Base-by-base conservation (phyloP, 2,329 filamentous ascomycete species). In the Thielaviopsis ethacetica region DNA sequence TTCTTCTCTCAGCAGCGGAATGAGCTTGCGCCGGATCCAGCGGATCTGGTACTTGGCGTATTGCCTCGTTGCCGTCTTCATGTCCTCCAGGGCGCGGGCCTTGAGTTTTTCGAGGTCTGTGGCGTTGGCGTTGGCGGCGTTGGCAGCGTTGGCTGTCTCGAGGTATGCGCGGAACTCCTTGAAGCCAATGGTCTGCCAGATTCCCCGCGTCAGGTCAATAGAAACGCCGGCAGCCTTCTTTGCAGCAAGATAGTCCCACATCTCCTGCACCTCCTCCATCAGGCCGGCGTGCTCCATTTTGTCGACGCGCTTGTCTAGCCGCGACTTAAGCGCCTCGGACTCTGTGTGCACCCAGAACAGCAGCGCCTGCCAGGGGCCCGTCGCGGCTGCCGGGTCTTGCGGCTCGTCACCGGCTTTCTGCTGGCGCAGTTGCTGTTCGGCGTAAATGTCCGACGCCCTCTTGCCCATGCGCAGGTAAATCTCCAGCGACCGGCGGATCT, bases 131-230 rank as follows among this genome's bases (percentile, higher is more conserved):
- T 34, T 54, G 2, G 51, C 24, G 57, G 49, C 63, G 15, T 62
- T 57, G 0, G 64, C 64, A 34, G 69, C 62, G 63, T 71, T 65
- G 15, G 74, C 61, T 1, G 79, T 77, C 1, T 72, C 65, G 24
- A 91, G 72, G 66, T 90, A 95, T 0, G 81, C 76, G 60, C 86
- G 79, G 67, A 97, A 86, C 67, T 98, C 89, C 68, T 94, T 96
- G 71, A 90, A 96, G 0, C 93, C 93, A 62, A 98, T 98, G 1
- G 91, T 93, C 57, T 95, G 86, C 90, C 91, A 98, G 51, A 98
- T 94, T 0, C 93, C 94, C 57, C 84, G 82, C 1, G 81, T 86
- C 63, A 82, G 77, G 66, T 97, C 89, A 1, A 93, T 71, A 0
- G 70, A 63, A 1, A 75, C 69, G 0, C 82, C 84, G 1, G 72